phyloP scores from a whole-genome alignment of 2,329 filamentous ascomycete species.

The Fusarium sp. region DNA sequence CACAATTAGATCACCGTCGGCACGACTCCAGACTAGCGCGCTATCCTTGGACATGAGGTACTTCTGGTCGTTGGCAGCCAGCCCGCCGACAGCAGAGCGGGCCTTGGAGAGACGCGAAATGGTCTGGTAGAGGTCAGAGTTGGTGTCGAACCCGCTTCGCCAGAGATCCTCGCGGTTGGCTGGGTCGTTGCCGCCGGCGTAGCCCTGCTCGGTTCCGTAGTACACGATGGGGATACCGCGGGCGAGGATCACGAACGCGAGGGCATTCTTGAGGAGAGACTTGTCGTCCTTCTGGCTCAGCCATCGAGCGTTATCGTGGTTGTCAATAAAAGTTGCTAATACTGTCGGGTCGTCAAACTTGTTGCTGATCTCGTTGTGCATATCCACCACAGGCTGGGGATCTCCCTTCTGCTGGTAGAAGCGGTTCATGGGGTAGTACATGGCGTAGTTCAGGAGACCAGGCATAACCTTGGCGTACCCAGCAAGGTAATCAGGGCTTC shows the following conservation, averaged over 20 bases:
- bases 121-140: constrained; percentile 29
- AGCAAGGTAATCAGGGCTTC: constrained; percentile 63
- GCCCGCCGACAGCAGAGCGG: constrained; percentile 16
- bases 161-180: constrained; percentile 71
- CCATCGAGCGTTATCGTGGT: constrained; percentile 70
- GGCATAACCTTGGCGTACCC: constrained; percentile 67
- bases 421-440: constrained; percentile 57
- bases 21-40: constrained; percentile 35
- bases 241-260: constrained; percentile 71
- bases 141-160: constrained; percentile 61
- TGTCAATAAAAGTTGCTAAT: constrained; percentile 66
- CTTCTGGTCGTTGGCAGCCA: constrained; percentile 25
- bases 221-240: constrained; percentile 75
- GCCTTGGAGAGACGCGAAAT: constrained; percentile 34
- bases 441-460: constrained; percentile 72
- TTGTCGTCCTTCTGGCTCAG: constrained; percentile 64
- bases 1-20: constrained; percentile 19
- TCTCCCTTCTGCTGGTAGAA: constrained; percentile 56
- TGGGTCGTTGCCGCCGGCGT: constrained; percentile 60
- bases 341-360: constrained; percentile 49
- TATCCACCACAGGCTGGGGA: constrained; percentile 56
- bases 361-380: constrained; percentile 52
- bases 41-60: constrained; percentile 21
- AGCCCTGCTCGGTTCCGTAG: constrained; percentile 74
- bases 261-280: constrained; percentile 69